Base-by-base conservation (phyloP, 2,329 filamentous ascomycete genomes). In the Corinectria fuckeliana region DNA sequence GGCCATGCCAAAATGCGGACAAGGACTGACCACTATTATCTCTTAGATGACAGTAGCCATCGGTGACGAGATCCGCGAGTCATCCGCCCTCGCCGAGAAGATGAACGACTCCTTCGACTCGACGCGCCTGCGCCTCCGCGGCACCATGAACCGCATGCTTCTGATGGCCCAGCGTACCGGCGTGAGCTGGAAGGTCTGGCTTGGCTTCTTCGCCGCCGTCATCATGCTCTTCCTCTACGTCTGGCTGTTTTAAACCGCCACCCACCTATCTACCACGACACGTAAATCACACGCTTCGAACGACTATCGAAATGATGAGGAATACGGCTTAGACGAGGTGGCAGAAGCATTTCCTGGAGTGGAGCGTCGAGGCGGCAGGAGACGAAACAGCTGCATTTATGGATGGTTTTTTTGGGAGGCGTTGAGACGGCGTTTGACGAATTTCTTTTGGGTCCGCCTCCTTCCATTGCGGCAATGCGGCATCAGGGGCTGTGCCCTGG, bases 71-170 rank as follows among this genome's bases (percentile, higher is more conserved):
- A 98, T 98, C 71, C 87, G 94, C 68, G 91, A 96, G 64, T 95
- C 91, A 13, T 91, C 92, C 2, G 89, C 91, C 2, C 84, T 98
- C 4, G 91, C 93, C 2, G 92, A 97, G 70, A 94, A 93, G 78
- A 97, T 99, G 89, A 98, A 98, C 76, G 92, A 97, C 72, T 86
- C 88, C 5, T 99, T 98, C 74, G 94, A 98, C 74, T 88, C 86
- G 69, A 96, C 94, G 52, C 83, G 93, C 30, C 79, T 93, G 51
- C 86, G 91, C 64, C 81, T 99, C 62, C 86, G 89, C 42, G 93
- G 94, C 53, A 98, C 96, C 16, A 98, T 99, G 95, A 97, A 92
- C 74, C 84, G 93, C 59, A 99, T 99, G 95, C 79, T 98, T 66
- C 75, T 94, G 53, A 99, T 99, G 95, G 95, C 95, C 4, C 87